These are phyloP conservation scores for Erodium maritimum DNA, from an alignment of 345 rosid species.

Conservation along the genomic window DNA sequence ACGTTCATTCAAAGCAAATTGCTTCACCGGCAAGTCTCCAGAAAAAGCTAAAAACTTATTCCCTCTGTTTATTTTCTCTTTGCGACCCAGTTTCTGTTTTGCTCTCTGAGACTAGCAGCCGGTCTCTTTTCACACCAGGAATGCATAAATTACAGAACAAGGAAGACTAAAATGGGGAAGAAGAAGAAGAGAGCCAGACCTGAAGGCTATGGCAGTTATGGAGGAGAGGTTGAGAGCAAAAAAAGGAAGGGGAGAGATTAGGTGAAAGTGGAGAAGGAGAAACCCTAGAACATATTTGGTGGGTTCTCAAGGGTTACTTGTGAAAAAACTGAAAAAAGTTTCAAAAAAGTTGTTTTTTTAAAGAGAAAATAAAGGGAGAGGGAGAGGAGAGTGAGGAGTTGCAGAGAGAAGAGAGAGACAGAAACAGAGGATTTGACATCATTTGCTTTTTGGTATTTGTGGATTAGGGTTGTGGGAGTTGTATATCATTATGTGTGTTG, in stretches of 20 bases:
- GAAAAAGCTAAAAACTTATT: constrained; percentile 9
- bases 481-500: not conserved
- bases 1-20: constrained; percentile 26
- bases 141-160: not conserved
- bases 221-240: not conserved
- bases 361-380: not conserved
- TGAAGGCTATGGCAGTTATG: not conserved
- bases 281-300: constrained; percentile 4
- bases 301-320: not conserved
- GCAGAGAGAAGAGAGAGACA: constrained; percentile 2
- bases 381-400: not conserved
- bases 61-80: not conserved
- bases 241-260: not conserved
- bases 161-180: too few species aligned
- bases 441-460: not conserved
- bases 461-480: constrained; percentile 1
- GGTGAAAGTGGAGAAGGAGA: not conserved
- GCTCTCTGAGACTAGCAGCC: too few species aligned
- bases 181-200: not conserved
- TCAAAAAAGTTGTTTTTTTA: constrained; percentile 4
- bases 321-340: constrained; percentile 4
- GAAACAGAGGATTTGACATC: constrained; percentile 1
- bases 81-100: not conserved
- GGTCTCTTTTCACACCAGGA: not conserved
- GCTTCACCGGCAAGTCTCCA: constrained; percentile 48